Evolutionary conservation across 2,329 filamentous ascomycete genomes (phyloP), one percentile per base, ranked within the genome.

Genomic region (Lecanicillium sp.): DNA sequence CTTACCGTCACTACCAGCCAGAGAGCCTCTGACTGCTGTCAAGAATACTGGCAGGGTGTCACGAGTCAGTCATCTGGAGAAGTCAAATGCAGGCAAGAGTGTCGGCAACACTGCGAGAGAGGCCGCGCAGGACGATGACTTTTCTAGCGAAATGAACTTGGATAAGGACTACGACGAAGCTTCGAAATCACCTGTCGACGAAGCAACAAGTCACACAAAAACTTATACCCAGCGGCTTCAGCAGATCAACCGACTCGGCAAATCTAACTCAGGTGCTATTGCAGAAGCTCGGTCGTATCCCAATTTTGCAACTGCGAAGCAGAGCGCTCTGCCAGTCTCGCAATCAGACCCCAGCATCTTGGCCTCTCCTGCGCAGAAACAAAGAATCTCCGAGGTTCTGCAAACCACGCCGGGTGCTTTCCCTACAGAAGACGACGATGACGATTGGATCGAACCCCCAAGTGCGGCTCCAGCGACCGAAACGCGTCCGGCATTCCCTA

Each of bases 151-250:
- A 4, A 74, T 78, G 67, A 72, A 82, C 35, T 57, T 73, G 47
- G 69, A 77, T 48, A 67, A 71, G n/a, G 61, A 71, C n/a, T 60
- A 70, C 4, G 58, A 64, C 15, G 52, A 55, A 10, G 19, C 48
- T 19, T 65, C 71, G 26, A 75, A 81, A 20, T 68, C 70, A 2
- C 73, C 74, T 32, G 64, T 64, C 8, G 23, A 1, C 6, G 67
- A 73, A 14, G 56, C 58, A 1, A 26, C 58, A 14, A 64, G 67
- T 1, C 84, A 91, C 60, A 89, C 83, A 66, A 94, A 94, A 63
- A 90, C 89, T 0, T 94, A 93, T n/a, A 95, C 93, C 0, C 90
- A 97, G 64, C 78, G 87, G 36, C 73, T 98, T 14, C 90, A 95
- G 55, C 89, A 90, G 58, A 97, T 98, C 58, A 95, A 83, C 60